A percentile compares a stretch with the other conserved stretches of the same genome.
Conservation (phyloP, 1,284 basidiomycete genomes). For the Phylloboletellus chloephorus region DNA sequence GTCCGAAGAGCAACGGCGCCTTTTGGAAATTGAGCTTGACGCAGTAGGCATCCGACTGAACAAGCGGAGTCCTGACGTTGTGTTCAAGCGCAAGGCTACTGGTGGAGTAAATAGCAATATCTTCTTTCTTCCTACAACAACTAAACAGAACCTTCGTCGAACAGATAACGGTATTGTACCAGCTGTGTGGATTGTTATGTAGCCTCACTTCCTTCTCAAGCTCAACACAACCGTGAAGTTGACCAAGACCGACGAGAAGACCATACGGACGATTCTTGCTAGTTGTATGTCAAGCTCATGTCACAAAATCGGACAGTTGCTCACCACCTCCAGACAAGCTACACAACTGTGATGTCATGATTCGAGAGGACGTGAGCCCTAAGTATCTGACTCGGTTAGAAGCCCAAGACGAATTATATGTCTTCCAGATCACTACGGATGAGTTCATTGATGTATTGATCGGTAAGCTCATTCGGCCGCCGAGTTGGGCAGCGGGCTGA, state of each 20-base stretch:
- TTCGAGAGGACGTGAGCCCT: slow-evolving; percentile 84
- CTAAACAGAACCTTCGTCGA: neutral
- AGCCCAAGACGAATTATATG: neutral
- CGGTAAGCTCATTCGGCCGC: slow-evolving; percentile 40
- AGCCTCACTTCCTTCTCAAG: slow-evolving; percentile 36
- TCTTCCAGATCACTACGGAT: slow-evolving; percentile 80
- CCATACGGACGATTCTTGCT: slow-evolving; percentile 86
- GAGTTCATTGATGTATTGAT: slow-evolving; percentile 97
- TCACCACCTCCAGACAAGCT: slow-evolving; percentile 54
- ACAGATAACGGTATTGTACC: slow-evolving; percentile 28
- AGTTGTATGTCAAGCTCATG: slow-evolving; percentile 52
- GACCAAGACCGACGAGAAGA: slow-evolving; percentile 93
- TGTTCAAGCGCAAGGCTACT: slow-evolving; percentile 81
- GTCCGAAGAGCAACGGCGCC: slow-evolving; percentile 83
- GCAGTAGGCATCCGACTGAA: slow-evolving; percentile 96
- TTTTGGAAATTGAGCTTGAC: slow-evolving; percentile 91
- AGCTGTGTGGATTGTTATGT: neutral
- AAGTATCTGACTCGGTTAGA: slow-evolving; percentile 1
- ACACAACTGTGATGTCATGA: slow-evolving; percentile 96
- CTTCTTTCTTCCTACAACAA: neutral
- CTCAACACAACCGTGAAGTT: slow-evolving; percentile 88
- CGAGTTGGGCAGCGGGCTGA: slow-evolving; percentile 1
- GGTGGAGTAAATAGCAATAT: slow-evolving; percentile 67
- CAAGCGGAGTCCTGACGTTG: slow-evolving; percentile 81
- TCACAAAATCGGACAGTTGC: slow-evolving; percentile 1